Base-by-base conservation (phyloP, 2,329 filamentous ascomycete species). In the Alternaria brassicicola region DNA sequence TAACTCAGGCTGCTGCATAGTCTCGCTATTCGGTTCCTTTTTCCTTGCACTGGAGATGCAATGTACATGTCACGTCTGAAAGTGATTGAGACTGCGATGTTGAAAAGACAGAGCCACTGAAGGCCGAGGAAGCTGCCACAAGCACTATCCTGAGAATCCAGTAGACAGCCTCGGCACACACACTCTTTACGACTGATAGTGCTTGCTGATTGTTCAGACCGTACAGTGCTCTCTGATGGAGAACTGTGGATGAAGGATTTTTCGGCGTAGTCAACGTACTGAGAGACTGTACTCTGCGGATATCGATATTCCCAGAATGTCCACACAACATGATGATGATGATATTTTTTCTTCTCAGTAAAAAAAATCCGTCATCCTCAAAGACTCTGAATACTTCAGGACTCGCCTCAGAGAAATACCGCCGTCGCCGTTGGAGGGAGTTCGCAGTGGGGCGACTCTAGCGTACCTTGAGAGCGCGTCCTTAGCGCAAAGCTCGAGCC, bases 361-460 rank as follows among this genome's bases (percentile, higher is more conserved):
- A 38, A 19, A 5, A 17, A 47, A 25, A 7, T 19, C 35, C 41
- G 36, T 55, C 39, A 17, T 42, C 21, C 28, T 42, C n/a, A 12
- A 25, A 33, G 49, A 48, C 41, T 43, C 49, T 48, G 49, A 53
- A 36, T 33, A n/a, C 26, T 45, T 8, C 28, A 9, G 9, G 28
- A 8, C 9, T 10, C 21, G 30, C 38, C 38, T 39, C 31, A 17
- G 30, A 33, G 39, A 31, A 36, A 33, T 52, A 38, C 51, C 47
- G 45, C 42, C 35, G 35, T 28, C 35, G 33, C 55, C 49, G 33
- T 57, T 47, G 28, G 25, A 47, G 41, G 43, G 35, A 48, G 51
- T 50, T 50, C 6, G 45, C n/a, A 19, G 55, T 54, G 50, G 55
- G 51, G 43, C 55, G 50, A 35, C 45, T 30, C 49, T 47, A 57